Evolutionary conservation across 2,329 filamentous ascomycete genomes (phyloP), one percentile per base, ranked within the genome.

Genomic region (Conoideocrella luteorostrata): DNA sequence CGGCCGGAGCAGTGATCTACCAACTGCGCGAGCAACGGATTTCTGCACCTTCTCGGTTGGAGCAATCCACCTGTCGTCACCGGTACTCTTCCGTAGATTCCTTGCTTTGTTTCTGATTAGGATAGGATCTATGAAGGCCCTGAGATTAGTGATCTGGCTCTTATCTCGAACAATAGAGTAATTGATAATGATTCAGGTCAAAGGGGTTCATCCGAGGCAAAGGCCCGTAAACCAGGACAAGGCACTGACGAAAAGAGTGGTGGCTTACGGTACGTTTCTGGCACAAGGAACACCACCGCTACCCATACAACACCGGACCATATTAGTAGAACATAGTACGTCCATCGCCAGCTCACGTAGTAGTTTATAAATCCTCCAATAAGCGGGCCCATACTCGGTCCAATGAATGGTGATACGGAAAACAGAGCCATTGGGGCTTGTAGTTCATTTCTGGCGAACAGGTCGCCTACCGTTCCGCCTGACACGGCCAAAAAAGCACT

Each of bases 391-490:
- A 80, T 53, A 7, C 70, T 72, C 0, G 80, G 74, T 54, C 88
- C 72, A 49, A 78, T 65, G 60, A 86, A 85, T 1, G 82, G 82
- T 2, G 71, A 72, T 7, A 80, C 68, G 5, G 82, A 80, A 58
- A 85, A 94, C 13, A 95, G 69, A 66, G 88, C 82, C 90, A 95
- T 95, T 3, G 89, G 88, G 6, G 77, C 75, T 52, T 84, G 82
- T 45, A 95, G 77, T 50, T 87, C 74, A 46, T 82, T 68, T 37
- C 75, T 73, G 10, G 70, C 67, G 57, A 91, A 93, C 50, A 91
- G 65, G 57, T 95, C 89, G 26, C 88, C 86, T 13, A 95, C 86
- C 0, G 87, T 95, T 11, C 88, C 88, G 32, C 88, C 89, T 0
- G 88, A 85, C 2, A 95, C 88, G 46, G 77, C 77, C 46, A 86